phyloP scores from a whole-genome alignment of 768 basidiomycete genomes.

The Xerocomus spinulosus region DNA sequence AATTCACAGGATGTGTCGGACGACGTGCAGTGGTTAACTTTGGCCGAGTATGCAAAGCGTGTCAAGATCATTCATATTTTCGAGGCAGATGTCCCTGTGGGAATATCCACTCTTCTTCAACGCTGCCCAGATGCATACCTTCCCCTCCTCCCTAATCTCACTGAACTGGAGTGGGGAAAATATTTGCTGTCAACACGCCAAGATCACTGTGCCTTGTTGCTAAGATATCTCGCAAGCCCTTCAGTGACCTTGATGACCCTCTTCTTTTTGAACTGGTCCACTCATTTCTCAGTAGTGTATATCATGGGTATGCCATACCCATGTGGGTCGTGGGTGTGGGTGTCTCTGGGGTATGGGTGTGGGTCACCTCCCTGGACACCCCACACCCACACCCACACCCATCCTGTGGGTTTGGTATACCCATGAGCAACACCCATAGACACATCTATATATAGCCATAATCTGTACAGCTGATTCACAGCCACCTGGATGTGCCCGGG shows the following conservation, averaged over 20 bases:
- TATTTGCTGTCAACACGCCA: neutral
- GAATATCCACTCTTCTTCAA: neutral
- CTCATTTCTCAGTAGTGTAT: slow-evolving; percentile 2
- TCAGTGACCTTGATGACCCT: slow-evolving; percentile 11
- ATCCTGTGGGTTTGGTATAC: too few species aligned
- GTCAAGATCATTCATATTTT: slow-evolving; percentile 13
- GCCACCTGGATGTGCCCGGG: too few species aligned
- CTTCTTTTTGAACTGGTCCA: slow-evolving; percentile 10
- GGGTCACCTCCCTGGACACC: too few species aligned
- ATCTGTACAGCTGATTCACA: too few species aligned
- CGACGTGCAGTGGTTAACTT: slow-evolving; percentile 15
- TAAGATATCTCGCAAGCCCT: slow-evolving; percentile 11
- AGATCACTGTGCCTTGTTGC: slow-evolving; percentile 9
- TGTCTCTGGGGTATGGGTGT: too few species aligned
- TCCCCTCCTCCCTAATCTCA: slow-evolving; percentile 22
- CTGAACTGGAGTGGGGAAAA: slow-evolving; percentile 14
- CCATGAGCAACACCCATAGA: too few species aligned
- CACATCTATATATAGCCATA: too few species aligned
- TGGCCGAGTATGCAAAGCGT: slow-evolving; percentile 21
- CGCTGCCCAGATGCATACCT: slow-evolving; percentile 5
- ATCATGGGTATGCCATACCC: too few species aligned
- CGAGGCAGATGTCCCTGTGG: too few species aligned
- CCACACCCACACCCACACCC: too few species aligned
- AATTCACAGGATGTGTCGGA: neutral
- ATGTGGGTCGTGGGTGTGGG: too few species aligned